Conservation (phyloP, 2,329 filamentous ascomycete species). For the Aureobasidium sp. region DNA sequence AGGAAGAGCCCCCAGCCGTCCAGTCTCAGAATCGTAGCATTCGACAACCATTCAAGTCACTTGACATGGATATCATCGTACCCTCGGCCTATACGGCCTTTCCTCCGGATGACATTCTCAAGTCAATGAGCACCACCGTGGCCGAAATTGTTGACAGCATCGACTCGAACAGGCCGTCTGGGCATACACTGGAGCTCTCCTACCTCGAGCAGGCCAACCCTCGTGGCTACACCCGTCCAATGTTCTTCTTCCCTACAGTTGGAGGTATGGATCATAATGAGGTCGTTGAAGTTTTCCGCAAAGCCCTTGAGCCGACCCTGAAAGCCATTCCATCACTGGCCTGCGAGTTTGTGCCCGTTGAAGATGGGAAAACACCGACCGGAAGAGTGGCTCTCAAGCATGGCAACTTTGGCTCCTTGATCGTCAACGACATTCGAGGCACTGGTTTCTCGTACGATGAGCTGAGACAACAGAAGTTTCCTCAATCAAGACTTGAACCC, state of each 20-base stretch:
- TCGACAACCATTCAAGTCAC: neutral
- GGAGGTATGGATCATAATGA: neutral
- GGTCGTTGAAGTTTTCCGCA: neutral
- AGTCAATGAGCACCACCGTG: neutral
- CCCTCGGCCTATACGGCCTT: neutral
- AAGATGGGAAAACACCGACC: neutral
- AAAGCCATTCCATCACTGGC: constrained; percentile 1
- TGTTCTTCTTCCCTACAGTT: neutral
- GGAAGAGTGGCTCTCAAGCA: constrained; percentile 7
- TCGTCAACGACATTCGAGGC: neutral
- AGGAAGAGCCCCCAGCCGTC: neutral
- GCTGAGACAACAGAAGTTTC: constrained; percentile 4
- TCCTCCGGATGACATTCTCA: neutral
- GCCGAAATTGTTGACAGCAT: neutral
- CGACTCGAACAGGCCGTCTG: neutral
- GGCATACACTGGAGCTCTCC: neutral
- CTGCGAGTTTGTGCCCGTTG: constrained; percentile 5
- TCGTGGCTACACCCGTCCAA: neutral
- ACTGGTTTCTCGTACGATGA: neutral
- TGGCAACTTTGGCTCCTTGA: neutral
- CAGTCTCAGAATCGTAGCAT: neutral
- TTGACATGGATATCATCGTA: neutral
- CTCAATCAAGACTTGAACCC: neutral
- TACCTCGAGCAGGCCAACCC: constrained; percentile 7
- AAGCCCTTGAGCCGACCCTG: constrained; percentile 1